Conservation (phyloP, 257 asterid genomes). For the Solanum pinnatisectum region DNA sequence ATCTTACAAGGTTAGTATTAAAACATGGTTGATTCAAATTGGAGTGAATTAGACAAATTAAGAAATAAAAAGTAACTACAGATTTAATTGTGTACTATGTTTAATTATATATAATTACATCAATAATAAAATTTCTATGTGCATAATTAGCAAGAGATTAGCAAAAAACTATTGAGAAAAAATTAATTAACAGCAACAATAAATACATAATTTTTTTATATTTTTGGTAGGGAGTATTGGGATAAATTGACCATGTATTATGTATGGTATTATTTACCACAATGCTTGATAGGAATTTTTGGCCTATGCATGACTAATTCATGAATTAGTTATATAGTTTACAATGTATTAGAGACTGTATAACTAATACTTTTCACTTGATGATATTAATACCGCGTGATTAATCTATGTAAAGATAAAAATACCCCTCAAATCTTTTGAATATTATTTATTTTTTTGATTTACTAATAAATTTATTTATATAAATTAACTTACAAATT, state of each 20-base stretch:
- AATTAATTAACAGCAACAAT: no score
- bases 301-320: neutral
- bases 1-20: neutral
- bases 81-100: neutral
- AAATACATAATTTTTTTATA: no score
- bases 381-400: neutral
- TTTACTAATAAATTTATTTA: neutral
- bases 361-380: neutral
- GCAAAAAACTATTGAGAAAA: neutral
- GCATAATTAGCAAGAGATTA: neutral
- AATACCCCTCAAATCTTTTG: no score
- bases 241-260: no score
- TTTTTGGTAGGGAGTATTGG: neutral
- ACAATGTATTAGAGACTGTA: neutral
- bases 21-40: neutral
- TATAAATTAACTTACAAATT: neutral
- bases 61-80: no score
- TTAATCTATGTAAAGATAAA: neutral
- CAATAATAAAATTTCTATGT: neutral
- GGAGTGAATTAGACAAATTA: neutral
- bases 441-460: neutral
- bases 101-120: neutral
- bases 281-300: neutral
- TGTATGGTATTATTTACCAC: no score
- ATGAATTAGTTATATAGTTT: no score